Percentiles rank a stretch among this genome's conserved stretches.
phyloP scores from a whole-genome alignment of 2,329 filamentous ascomycete genomes.

The Chrysoporthe puriensis region DNA sequence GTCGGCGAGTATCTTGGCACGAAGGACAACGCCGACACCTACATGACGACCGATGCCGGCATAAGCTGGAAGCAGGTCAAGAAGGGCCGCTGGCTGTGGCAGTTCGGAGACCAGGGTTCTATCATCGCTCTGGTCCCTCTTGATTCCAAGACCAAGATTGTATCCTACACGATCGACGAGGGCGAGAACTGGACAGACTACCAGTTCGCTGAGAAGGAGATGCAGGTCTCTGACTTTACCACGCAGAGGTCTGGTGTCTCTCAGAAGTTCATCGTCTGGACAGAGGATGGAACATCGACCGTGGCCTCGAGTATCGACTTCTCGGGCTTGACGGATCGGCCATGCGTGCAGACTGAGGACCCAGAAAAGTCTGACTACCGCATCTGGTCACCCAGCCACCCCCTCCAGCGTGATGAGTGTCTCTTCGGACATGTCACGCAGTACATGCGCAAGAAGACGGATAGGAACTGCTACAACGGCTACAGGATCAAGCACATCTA shows the following conservation, averaged over 20 bases:
- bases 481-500: constrained; percentile 72
- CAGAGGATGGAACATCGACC: constrained; percentile 61
- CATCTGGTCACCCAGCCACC: constrained; percentile 86
- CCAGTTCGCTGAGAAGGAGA: constrained; percentile 71
- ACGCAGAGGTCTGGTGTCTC: constrained; percentile 89
- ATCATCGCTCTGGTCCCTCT: constrained; percentile 87
- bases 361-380: constrained; percentile 70
- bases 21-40: constrained; percentile 79
- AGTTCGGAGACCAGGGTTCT: constrained; percentile 93
- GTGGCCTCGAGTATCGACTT: constrained; percentile 89
- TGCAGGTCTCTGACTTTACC: constrained; percentile 78
- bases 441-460: constrained; percentile 88
- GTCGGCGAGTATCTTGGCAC: constrained; percentile 72
- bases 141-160: constrained; percentile 63
- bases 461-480: constrained; percentile 80
- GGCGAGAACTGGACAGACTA: constrained; percentile 79
- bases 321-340: constrained; percentile 71
- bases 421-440: constrained; percentile 89
- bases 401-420: constrained; percentile 76
- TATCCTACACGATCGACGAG: constrained; percentile 81
- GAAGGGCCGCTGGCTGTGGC: constrained; percentile 89
- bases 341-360: constrained; percentile 70
- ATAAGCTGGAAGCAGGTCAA: constrained; percentile 84
- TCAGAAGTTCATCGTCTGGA: constrained; percentile 92
- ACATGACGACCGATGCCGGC: constrained; percentile 89